Base-by-base conservation (phyloP, 202 grass and related monocot species). In the Brachypodium distachyon region DNA sequence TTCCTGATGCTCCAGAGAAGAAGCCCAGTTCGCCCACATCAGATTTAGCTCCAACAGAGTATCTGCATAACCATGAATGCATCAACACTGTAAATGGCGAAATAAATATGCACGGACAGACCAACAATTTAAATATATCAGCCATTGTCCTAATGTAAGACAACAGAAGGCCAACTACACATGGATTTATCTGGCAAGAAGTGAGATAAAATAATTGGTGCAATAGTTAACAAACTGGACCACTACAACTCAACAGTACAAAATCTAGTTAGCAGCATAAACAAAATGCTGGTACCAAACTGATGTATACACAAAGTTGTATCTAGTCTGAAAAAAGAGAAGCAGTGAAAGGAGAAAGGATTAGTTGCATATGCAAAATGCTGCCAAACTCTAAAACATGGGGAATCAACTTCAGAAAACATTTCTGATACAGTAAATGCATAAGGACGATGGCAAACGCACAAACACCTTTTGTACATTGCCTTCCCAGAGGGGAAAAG, bases 1-100 rank as follows among this genome's bases (percentile, higher is more conserved):
- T 90, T 83, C 83, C 85, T 81, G 91, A 92, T 67, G 77, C 66
- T 83, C 89, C 91, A 13, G 91, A 90, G 65, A 88, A 87, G 85
- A 97, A 97, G 81, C 82, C 88, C 73, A 87, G 86, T 51, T 91
- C 90, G 9, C 86, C 72, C 67, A 78, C 77, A 64, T 84, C 93
- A 13, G 66, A 16, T 83, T 93, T 93, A 76, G 26, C 85, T 76
- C 87, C 91, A 77, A 83, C 68, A 36, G 84, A 77, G 78, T 91
- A 97, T 84, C 94, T 97, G 86, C 55, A 77, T 54, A 39, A 16
- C 66, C 81, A 72, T 26, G 23, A 38, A 32, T 36, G 78, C 62
- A 52, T 36, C 43, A 76, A 64, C 41, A 61, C 8, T 27, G 21
- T 42, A 21, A 1, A 48, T 2, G 23, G 12, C 40, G 14, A 52